phyloP scores from a whole-genome alignment of 2,329 filamentous ascomycete genomes.

The Colletotrichum navitas region DNA sequence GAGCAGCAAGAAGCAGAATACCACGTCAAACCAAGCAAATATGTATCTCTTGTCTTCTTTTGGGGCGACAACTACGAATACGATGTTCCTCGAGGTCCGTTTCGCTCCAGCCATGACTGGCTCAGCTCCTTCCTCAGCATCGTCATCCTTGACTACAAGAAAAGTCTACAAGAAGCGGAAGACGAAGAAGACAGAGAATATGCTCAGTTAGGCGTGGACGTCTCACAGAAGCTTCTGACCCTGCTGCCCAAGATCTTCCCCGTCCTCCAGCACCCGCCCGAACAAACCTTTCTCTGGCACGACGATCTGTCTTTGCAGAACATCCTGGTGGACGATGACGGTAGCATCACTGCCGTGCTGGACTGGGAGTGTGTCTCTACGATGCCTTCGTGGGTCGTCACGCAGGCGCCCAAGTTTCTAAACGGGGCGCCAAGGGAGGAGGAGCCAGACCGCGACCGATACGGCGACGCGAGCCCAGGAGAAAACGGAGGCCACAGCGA shows the following conservation, averaged over 20 bases:
- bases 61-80: constrained; percentile 49
- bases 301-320: constrained; percentile 55
- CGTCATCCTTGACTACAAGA: constrained; percentile 47
- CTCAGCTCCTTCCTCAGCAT: constrained; percentile 50
- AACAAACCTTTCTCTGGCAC: constrained; percentile 53
- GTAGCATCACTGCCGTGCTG: constrained; percentile 53
- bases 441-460: constrained; percentile 49
- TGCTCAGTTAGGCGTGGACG: constrained; percentile 45
- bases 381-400: constrained; percentile 55
- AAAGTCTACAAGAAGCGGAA: constrained; percentile 42
- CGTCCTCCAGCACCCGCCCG: constrained; percentile 41
- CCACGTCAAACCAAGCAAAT: constrained; percentile 42
- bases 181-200: constrained; percentile 51
- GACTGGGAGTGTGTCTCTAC: constrained; percentile 60
- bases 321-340: constrained; percentile 55
- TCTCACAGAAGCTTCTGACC: constrained; percentile 47
- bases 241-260: constrained; percentile 52
- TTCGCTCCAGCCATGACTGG: constrained; percentile 55
- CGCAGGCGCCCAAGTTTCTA: constrained; percentile 52
- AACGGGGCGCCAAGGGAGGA: constrained; percentile 46
- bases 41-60: constrained; percentile 53
- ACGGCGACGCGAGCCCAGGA: constrained; percentile 47
- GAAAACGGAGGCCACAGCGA: constrained; percentile 31
- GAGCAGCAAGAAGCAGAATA: constrained; percentile 24
- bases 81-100: constrained; percentile 53